Conservation (phyloP, 768 basidiomycete species). For the Cyclocybe aegerita region DNA sequence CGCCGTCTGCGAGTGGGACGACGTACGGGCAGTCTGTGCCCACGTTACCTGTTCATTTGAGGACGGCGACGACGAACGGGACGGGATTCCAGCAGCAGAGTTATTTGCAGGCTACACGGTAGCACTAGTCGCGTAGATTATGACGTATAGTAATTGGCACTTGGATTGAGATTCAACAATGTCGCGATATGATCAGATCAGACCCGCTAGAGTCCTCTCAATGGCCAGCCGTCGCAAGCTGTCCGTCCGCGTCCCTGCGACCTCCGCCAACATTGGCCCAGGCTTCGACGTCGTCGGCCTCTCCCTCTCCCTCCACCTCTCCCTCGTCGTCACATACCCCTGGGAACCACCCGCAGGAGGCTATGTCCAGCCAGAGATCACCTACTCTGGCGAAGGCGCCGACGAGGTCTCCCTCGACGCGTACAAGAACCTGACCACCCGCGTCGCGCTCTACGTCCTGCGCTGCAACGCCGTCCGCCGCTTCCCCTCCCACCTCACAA, state of each 20-base stretch:
- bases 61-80: constrained; percentile 17
- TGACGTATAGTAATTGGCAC: no score
- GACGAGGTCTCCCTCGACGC: constrained; percentile 89
- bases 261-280: constrained; percentile 97
- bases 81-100: constrained; percentile 17
- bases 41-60: constrained; percentile 31
- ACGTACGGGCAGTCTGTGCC: constrained; percentile 14
- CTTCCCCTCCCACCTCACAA: constrained; percentile 75
- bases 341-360: constrained; percentile 28
- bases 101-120: constrained; percentile 25
- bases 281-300: constrained; percentile 99
- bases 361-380: constrained; percentile 58
- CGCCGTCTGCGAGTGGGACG: constrained; percentile 5
- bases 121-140: constrained; percentile 4
- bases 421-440: constrained; percentile 96
- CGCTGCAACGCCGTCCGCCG: constrained; percentile 75
- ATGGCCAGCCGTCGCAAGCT: constrained; percentile 35
- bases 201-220: no score
- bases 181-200: not conserved
- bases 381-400: constrained; percentile 87
- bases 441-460: constrained; percentile 97
- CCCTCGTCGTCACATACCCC: constrained; percentile 56
- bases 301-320: constrained; percentile 84
- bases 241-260: constrained; percentile 89
- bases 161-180: no score